Conservation (phyloP, 768 basidiomycete genomes). For the Hericium rajendrae region DNA sequence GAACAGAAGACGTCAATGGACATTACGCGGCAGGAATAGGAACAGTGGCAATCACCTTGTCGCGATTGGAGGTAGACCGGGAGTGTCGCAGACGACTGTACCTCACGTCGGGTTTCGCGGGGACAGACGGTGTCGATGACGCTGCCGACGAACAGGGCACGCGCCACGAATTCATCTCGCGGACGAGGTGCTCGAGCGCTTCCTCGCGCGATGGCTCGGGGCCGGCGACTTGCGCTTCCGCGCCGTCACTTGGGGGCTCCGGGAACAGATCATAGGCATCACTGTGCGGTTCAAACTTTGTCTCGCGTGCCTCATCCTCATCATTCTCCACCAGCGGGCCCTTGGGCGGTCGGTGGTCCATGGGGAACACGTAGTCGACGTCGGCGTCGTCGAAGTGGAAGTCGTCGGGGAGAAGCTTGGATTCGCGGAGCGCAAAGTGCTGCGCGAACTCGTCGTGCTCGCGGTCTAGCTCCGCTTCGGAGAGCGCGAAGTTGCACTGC, state of each 20-base stretch:
- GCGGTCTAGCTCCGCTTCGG: constrained; percentile 3
- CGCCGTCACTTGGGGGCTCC: constrained; percentile 1
- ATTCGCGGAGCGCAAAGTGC: constrained; percentile 13
- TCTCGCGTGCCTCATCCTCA: not conserved
- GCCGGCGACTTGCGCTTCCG: constrained; percentile 8
- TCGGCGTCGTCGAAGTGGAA: constrained; percentile 4
- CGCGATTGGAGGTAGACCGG: constrained; percentile 6
- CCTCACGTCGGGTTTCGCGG: not conserved
- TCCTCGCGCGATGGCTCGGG: constrained; percentile 25
- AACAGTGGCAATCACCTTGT: constrained; percentile 8
- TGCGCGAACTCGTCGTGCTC: constrained; percentile 4
- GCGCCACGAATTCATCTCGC: constrained; percentile 23
- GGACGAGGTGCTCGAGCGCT: constrained; percentile 26
- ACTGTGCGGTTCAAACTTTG: not conserved
- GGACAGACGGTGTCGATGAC: not conserved
- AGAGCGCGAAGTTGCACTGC: constrained; percentile 13
- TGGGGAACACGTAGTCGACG: not conserved
- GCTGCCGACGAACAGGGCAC: not conserved
- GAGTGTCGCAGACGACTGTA: not conserved
- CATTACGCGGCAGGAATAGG: not conserved
- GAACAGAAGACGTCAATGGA: not conserved
- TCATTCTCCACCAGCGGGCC: not conserved
- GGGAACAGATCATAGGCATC: constrained; percentile 20
- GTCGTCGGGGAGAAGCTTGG: constrained; percentile 10
- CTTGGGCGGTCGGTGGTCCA: not conserved